These are phyloP conservation scores for Cydonia oblonga DNA, from an alignment of 331 rosid genomes.

Conservation along the genomic window DNA sequence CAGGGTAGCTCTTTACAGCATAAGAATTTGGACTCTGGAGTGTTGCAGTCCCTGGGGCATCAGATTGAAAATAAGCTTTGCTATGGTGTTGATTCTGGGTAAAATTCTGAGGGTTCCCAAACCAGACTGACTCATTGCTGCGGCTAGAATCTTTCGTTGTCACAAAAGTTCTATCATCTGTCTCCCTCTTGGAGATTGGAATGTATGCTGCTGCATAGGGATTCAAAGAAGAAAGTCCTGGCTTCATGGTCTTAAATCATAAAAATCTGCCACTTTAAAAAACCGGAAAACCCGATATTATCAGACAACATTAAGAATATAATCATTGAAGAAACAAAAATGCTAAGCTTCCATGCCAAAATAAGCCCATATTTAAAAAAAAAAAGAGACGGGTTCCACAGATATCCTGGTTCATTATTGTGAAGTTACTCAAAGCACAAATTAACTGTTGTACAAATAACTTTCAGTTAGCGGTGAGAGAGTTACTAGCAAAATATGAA, in stretches of 20 bases:
- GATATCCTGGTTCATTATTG: background rate
- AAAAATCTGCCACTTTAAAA: conserved; percentile 3
- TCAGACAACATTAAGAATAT: background rate
- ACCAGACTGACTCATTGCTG: conserved; percentile 24
- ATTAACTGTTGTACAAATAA: background rate
- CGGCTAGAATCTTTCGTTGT: conserved; percentile 15
- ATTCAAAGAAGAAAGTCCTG: conserved; percentile 54
- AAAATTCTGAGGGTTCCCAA: conserved; percentile 25
- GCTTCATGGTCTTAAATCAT: conserved; percentile 44
- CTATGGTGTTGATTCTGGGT: conserved; percentile 15
- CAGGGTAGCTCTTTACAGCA: conserved; percentile 25
- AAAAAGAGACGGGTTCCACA: background rate
- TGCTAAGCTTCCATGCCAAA: background rate
- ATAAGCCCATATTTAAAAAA: background rate
- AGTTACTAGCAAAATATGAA: background rate
- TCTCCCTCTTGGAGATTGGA: conserved; percentile 56
- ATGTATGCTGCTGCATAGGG: conserved; percentile 66
- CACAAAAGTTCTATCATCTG: conserved; percentile 17
- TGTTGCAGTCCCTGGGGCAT: conserved; percentile 11
- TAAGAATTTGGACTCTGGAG: conserved; percentile 11
- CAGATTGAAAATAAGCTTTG: conserved; percentile 10
- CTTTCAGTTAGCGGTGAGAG: background rate
- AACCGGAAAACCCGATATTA: background rate
- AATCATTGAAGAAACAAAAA: background rate
- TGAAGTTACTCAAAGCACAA: background rate